Evolutionary conservation across 139 green algal genomes (phyloP).

Genomic region (Eudorina sp.): DNA sequence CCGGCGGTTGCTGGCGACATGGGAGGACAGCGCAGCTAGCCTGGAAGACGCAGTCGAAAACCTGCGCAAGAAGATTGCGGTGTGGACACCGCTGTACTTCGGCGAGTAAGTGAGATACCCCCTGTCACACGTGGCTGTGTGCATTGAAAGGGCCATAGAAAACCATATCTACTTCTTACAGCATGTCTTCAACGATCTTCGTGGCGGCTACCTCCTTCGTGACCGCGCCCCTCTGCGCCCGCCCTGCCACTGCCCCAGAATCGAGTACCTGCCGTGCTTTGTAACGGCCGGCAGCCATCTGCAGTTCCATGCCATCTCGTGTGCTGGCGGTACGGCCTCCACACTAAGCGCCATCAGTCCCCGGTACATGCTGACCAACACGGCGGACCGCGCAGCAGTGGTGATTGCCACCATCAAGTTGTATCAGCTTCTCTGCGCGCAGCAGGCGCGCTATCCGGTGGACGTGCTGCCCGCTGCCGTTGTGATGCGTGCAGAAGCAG

Average conservation of each 20-base stretch:
- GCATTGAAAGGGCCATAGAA: background rate
- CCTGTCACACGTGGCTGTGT: no score
- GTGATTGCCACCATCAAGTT: constrained; percentile 15
- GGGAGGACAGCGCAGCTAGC: constrained; percentile 19
- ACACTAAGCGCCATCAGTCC: constrained; percentile 18
- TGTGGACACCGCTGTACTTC: constrained; percentile 32
- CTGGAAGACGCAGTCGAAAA: constrained; percentile 10
- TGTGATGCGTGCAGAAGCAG: background rate
- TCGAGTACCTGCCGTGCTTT: constrained; percentile 42
- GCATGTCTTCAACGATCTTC: no score
- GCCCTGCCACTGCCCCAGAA: no score
- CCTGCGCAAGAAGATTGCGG: no score
- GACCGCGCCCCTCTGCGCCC: background rate
- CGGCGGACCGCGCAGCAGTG: constrained; percentile 10
- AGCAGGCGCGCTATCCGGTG: no score
- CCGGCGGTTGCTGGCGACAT: constrained; percentile 21
- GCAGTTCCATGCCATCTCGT: constrained; percentile 30
- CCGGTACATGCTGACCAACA: constrained; percentile 21
- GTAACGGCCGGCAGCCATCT: constrained; percentile 15
- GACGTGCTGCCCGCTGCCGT: constrained; percentile 33
- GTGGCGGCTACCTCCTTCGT: background rate
- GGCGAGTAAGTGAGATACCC: constrained; percentile 4
- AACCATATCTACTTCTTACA: constrained; percentile 14
- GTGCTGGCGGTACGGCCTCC: constrained; percentile 15
- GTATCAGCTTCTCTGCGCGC: no score